Base-by-base conservation (phyloP, 225 moss, liverwort and hornwort species). In the Rhytidiadelphus loreus region DNA sequence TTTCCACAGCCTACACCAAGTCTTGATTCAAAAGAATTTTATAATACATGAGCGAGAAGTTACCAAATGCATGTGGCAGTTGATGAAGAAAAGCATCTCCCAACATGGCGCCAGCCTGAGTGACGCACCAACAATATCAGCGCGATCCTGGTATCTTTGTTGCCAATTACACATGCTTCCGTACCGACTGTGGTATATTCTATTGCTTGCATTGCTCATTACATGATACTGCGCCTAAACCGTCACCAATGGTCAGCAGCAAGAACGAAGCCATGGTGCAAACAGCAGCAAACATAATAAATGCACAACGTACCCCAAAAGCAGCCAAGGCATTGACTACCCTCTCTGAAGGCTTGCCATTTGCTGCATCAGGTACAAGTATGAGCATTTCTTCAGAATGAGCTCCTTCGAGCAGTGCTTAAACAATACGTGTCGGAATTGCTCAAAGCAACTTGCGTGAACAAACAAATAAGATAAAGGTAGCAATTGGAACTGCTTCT, bases 1-100 rank as follows among this genome's bases (percentile, higher is more conserved):
- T 35, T 79, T 87, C 24, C 80, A 88, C 30, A 80, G 76, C 30
- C 83, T 25, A 92, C 43, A 53, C 25, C 84, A 87, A 39, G 50
- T 68, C 60, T 57, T 64, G 43, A 68, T 71, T 75, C 62, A 46
- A 75, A 85, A 72, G 77, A 89, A 77, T 43, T 32, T 8, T 55
- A 71, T 64, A 55, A 72, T 71, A 83, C 28, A 68, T 48, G 43
- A 72, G 72, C 53, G 77, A 88, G 48, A 74, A 77, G 70, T 82
- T 89, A 95, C 95, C 95, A 91, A 99, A 99, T 69, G 96, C 97
- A 91, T 99, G 98, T 52, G 97, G 97, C 58, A 99, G 90, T 89
- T 99, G 98, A 92, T 99, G 97, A 83, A 97, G 95, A 56, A 97
- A 92, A 66, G 96, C 97, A 94, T 99, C 97, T 79, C 97, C 98